Evolutionary conservation across 805 yeast species (phyloP), one percentile per base, ranked within the genome.

Genomic region (Zygosaccharomyces siamensis): DNA sequence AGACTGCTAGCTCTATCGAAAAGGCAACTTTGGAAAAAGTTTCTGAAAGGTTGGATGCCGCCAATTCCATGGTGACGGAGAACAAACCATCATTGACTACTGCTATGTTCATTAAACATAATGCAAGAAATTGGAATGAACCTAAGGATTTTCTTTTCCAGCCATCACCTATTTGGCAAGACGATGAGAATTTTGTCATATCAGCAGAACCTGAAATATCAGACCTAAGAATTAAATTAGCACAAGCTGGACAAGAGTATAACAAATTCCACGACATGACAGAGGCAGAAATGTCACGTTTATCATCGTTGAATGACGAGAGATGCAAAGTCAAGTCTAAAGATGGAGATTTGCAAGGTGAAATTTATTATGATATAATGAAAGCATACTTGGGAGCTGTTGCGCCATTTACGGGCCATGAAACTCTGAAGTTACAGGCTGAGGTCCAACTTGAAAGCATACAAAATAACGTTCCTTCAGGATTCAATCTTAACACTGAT

Each of bases 151-250:
- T 86, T 62, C 75, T 80, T 55, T 93, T 86, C 60, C 78, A 86
- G 53, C 97, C 98, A 1, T 83, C 95, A 23, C 83, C 89, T 27
- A 84, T 93, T 37, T 93, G 99, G 99, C 98, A 92, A 68, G 99
- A 93, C 61, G 97, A 93, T 67, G 96, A 89, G 55, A 71, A 78
- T 31, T 76, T 86, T 60, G 74, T 84, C 53, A 76, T 81, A 1
- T 72, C 76, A 4, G 76, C 77, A 39, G 81, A 78, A 37, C 76
- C 74, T 5, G 87, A 82, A 59, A 68, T 84, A 45, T 72, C 77
- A 5, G 79, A 76, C 35, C 68, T 86, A 60, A 81, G 78, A 61
- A 70, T 72, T 48, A 69, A 70, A 45, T 68, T 86, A 50, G 77
- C 78, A 4, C 54, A 64, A 35, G 69, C 76, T 0, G 67, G 68